A percentile compares a stretch with the other conserved stretches of the same genome.
Evolutionary conservation across 2,329 filamentous ascomycete genomes (phyloP).

Genomic region (Trichoderma sp.): DNA sequence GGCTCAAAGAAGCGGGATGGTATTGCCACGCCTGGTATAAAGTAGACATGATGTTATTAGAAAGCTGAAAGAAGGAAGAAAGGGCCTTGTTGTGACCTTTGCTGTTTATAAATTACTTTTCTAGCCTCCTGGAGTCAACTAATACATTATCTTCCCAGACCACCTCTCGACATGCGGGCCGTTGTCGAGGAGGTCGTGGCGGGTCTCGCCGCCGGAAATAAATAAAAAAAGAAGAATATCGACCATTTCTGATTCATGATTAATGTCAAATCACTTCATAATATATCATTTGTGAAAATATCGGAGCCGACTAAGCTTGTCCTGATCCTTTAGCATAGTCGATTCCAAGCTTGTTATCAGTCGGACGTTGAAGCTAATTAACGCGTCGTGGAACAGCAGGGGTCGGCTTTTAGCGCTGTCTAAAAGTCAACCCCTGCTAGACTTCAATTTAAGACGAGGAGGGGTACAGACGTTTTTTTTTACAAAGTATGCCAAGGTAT

Average conservation of each 20-base stretch:
- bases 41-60: background rate
- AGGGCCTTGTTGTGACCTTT: background rate
- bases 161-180: background rate
- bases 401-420: background rate
- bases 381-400: background rate
- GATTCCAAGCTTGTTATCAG: background rate
- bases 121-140: background rate
- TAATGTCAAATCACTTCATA: background rate
- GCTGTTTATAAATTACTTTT: background rate
- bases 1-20: background rate
- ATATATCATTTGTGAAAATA: background rate
- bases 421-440: background rate
- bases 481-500: no score
- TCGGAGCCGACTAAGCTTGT: background rate
- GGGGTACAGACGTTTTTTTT: no score
- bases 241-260: background rate
- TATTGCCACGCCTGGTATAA: background rate
- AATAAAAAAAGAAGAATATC: background rate
- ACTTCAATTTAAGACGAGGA: background rate
- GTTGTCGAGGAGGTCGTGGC: background rate
- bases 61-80: background rate
- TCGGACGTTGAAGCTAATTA: background rate
- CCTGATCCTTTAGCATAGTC: background rate
- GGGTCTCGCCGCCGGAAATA: background rate
- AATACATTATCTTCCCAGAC: background rate